These are phyloP conservation scores for Termitomyces sp. DNA, from an alignment of 768 basidiomycete species.

Conservation along the genomic window DNA sequence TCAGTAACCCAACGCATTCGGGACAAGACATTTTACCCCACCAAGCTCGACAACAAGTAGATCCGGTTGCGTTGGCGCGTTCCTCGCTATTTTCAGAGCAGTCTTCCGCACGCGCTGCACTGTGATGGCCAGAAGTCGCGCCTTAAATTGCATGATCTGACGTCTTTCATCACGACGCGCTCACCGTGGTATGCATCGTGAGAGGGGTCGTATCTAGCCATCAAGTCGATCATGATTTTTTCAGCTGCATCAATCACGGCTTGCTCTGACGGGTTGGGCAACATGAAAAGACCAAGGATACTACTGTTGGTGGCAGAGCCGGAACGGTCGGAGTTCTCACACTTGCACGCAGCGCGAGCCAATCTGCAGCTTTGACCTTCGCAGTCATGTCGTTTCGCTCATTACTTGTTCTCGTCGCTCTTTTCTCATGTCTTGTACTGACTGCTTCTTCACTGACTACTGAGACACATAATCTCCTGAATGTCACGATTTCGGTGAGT, in stretches of 20 bases:
- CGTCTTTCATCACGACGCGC: constrained; percentile 14
- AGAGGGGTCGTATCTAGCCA: constrained; percentile 76
- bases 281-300: constrained; percentile 25
- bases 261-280: constrained; percentile 50
- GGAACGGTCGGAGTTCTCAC: background rate
- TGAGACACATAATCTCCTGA: background rate
- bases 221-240: constrained; percentile 63
- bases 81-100: constrained; percentile 61
- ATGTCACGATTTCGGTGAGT: constrained; percentile 14
- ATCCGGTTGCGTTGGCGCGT: constrained; percentile 48
- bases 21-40: background rate
- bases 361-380: background rate
- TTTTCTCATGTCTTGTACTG: constrained; percentile 30
- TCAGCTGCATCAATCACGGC: constrained; percentile 54
- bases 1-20: too few species aligned
- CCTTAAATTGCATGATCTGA: constrained; percentile 1
- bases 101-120: constrained; percentile 81
- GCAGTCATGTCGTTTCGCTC: constrained; percentile 22
- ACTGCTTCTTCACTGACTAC: background rate
- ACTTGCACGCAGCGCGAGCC: background rate
- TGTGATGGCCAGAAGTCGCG: constrained; percentile 22
- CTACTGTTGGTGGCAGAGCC: background rate
- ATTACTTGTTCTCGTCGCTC: constrained; percentile 32
- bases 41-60: constrained; percentile 73
- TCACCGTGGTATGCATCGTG: constrained; percentile 78